Evolutionary conservation across 2,329 filamentous ascomycete species (phyloP), one percentile per base, ranked within the genome.

Genomic region (Fusarium paranaense): DNA sequence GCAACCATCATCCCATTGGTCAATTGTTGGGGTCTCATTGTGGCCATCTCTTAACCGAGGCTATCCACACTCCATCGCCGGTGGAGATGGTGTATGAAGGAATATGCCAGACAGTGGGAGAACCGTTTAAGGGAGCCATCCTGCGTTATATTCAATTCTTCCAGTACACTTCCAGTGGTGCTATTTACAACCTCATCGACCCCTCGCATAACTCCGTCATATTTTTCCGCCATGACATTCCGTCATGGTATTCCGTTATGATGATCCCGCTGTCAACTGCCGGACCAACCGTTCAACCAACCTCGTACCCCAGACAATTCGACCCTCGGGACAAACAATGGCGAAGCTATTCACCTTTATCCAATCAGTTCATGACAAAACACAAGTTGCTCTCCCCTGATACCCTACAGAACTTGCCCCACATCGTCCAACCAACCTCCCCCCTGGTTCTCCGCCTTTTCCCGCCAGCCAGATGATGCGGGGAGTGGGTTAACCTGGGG

Each of bases 401-500:
- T 32, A 13, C 47, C 18, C 6, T 52, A 2, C 27, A 8, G 25
- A 52, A 18, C 10, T 7, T 16, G 25, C 47, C 47, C 47, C 47
- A 52, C 47, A 9, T n/a, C 16, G 16, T 32, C 25, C 6, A 30
- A 10, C 47, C 2, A 27, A 32, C n/a, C 30, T 6, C 2, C 30
- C 30, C 52, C 52, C 52, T 25, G 8, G 52, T 57, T 57, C 52
- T 52, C 47, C 47, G 47, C 47, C 27, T 20, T 52, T 52, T 52
- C 47, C 47, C 27, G 47, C 47, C 13, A 52, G 0, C 35, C 32
- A n/a, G 5, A 4, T 25, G 52, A 57, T 57, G 52, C 33, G 32
- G 52, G 52, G 52, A 56, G 30, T 10, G 27, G n/a, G 20, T 32
- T 14, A 57, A 37, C 13, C 20, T 57, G 52, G 52, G 32, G 52